Conservation (phyloP, 2,329 filamentous ascomycete genomes). For the Zasmidium angulare region DNA sequence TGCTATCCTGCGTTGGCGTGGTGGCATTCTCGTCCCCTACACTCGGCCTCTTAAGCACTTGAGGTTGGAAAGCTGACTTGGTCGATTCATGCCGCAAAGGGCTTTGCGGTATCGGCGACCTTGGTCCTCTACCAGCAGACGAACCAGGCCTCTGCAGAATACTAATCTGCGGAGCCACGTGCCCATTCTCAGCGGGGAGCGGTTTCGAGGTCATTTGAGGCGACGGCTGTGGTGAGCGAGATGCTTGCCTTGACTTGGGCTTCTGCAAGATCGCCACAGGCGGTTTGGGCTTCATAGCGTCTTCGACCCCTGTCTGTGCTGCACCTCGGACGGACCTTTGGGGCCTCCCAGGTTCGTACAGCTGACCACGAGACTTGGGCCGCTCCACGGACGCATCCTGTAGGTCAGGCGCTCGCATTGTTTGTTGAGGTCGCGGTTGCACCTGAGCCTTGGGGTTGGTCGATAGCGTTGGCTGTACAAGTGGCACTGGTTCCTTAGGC, state of each 20-base stretch:
- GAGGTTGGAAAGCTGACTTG: constrained; percentile 27
- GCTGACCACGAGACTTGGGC: constrained; percentile 21
- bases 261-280: constrained; percentile 21
- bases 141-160: constrained; percentile 32
- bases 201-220: constrained; percentile 13
- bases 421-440: background rate
- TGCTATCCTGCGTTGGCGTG: constrained; percentile 9
- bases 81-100: constrained; percentile 25
- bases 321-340: constrained; percentile 11
- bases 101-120: constrained; percentile 20
- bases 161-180: constrained; percentile 26
- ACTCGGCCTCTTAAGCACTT: constrained; percentile 31
- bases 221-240: constrained; percentile 17
- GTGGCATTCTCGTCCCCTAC: constrained; percentile 14
- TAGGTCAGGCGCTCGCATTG: constrained; percentile 4
- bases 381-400: constrained; percentile 14
- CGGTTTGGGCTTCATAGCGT: constrained; percentile 1
- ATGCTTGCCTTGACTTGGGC: constrained; percentile 10
- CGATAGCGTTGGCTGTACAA: background rate
- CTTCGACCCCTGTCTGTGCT: constrained; percentile 14
- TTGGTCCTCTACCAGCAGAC: constrained; percentile 15
- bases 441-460: background rate
- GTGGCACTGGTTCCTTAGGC: background rate
- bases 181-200: constrained; percentile 15
- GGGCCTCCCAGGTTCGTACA: constrained; percentile 26